phyloP scores from a whole-genome alignment of 352 stramenopile species.

The Phytophthora sp. region DNA sequence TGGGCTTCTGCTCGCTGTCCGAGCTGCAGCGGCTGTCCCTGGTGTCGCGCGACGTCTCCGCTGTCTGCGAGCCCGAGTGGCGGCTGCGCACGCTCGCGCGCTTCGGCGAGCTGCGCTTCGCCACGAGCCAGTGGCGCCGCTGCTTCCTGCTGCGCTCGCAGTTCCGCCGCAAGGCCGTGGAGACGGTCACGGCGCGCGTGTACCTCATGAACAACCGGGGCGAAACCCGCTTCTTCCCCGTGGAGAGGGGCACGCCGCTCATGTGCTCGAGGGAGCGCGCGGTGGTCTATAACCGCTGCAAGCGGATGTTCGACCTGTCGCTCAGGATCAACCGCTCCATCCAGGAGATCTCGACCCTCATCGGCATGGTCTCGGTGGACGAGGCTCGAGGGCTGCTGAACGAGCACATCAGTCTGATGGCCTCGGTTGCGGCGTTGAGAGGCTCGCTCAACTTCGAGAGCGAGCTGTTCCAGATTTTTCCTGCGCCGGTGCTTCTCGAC shows the following conservation, averaged over 20 bases:
- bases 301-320: conserved; percentile 88
- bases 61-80: conserved; percentile 70
- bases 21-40: conserved; percentile 58
- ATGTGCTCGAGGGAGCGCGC: conserved; percentile 84
- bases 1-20: conserved; percentile 47
- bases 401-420: conserved; percentile 86
- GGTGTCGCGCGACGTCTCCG: conserved; percentile 47
- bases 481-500: conserved; percentile 78
- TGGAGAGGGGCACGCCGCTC: conserved; percentile 58
- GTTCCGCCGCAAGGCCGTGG: conserved; percentile 64
- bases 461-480: conserved; percentile 86
- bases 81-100: conserved; percentile 51
- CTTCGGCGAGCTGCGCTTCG: conserved; percentile 63
- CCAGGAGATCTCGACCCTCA: conserved; percentile 86
- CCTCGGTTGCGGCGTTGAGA: conserved; percentile 74
- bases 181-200: conserved; percentile 65
- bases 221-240: conserved; percentile 71
- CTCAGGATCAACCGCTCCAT: conserved; percentile 88
- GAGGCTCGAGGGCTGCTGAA: conserved; percentile 79
- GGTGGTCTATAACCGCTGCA: conserved; percentile 83
- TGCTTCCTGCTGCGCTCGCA: conserved; percentile 73
- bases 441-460: conserved; percentile 87
- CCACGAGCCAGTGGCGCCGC: conserved; percentile 60
- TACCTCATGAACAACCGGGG: conserved; percentile 86
- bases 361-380: conserved; percentile 82